Evolutionary conservation across 176 grass and related monocot species (phyloP), one percentile per base, ranked within the genome.

Genomic region (Alloteropsis semialata): DNA sequence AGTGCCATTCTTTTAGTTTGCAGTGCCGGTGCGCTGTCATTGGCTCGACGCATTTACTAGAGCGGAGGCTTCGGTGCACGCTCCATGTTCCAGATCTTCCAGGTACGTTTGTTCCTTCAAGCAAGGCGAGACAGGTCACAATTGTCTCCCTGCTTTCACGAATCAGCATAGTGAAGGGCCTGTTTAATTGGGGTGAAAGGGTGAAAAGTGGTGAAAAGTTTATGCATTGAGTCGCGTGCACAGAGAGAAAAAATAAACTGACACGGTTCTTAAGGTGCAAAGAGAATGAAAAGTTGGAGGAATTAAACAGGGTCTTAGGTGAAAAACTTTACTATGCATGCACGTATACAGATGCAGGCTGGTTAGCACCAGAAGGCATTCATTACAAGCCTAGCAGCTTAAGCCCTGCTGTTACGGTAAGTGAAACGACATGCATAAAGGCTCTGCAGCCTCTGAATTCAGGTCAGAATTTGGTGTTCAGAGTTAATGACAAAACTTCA

Each of bases 1-100:
- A 49, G 59, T 79, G 60, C 21, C 44, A 15, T 81, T 68, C 39
- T 51, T 41, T 68, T 34, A 49, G 49, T 30, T 68, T 13, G 38
- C 21, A 0, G 15, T 32, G 36, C 6, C 17, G 39, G n/a, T 77
- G 79, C 72, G 65, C 65, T 88, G 86, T 72, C 86, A 43, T 60
- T 83, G 65, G 80, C 74, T 62, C 63, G 18, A 77, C 75, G 67
- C 87, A 79, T 88, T 88, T 65, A 84, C 73, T 1, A 15, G 42
- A 44, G 41, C 19, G 8, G 54, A 1, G 7, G 10, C 3, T 15
- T 25, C 34, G 7, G 38, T 22, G 27, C 81, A 75, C 51, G 76
- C 13, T 65, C 61, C 87, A 60, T 74, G 87, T 42, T 25, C 19
- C 50, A 22, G 45, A n/a, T 56, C 5, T 68, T 44, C 68, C 68